Evolutionary conservation across 2,329 filamentous ascomycete species (phyloP).

Genomic region (Fusarium haematococcum): DNA sequence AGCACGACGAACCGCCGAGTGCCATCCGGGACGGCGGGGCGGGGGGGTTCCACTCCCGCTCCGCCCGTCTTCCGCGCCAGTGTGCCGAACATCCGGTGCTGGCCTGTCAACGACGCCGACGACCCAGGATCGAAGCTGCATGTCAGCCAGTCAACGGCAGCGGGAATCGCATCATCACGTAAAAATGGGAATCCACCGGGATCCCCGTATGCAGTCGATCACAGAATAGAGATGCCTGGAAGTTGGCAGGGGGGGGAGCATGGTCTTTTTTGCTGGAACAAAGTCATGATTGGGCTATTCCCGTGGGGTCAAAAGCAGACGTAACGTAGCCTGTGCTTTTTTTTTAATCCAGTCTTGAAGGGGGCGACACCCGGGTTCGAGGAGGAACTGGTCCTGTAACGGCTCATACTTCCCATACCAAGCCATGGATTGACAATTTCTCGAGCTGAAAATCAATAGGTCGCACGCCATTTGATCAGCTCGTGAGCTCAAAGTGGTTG

Average conservation of each 20-base stretch:
- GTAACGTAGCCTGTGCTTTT: slow-evolving; percentile 20
- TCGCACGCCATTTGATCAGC: slow-evolving; percentile 23
- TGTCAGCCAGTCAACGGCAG: slow-evolving; percentile 18
- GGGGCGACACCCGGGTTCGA: slow-evolving; percentile 3
- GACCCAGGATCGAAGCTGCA: slow-evolving; percentile 29
- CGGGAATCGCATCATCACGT: slow-evolving; percentile 32
- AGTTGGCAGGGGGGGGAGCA: slow-evolving; percentile 5
- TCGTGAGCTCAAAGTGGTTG: slow-evolving; percentile 4
- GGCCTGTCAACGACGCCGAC: slow-evolving; percentile 36
- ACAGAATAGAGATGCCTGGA: slow-evolving; percentile 7
- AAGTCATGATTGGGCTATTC: slow-evolving; percentile 31
- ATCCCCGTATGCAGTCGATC: slow-evolving; percentile 31
- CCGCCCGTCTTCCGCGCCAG: slow-evolving; percentile 37
- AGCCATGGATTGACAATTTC: not conserved
- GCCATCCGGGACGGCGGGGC: slow-evolving; percentile 35
- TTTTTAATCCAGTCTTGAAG: not conserved
- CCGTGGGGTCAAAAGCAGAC: slow-evolving; percentile 19
- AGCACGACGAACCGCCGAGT: slow-evolving; percentile 11
- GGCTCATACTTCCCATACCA: not conserved
- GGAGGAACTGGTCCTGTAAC: not conserved
- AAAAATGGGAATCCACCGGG: slow-evolving; percentile 13
- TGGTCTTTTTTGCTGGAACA: not conserved
- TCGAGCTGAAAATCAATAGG: slow-evolving; percentile 7
- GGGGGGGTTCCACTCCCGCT: slow-evolving; percentile 24
- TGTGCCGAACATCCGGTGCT: slow-evolving; percentile 43